Percentiles rank a stretch among this genome's conserved stretches.
Evolutionary conservation across 202 grass and related monocot genomes (phyloP).

Genomic region (Carex arenaria): DNA sequence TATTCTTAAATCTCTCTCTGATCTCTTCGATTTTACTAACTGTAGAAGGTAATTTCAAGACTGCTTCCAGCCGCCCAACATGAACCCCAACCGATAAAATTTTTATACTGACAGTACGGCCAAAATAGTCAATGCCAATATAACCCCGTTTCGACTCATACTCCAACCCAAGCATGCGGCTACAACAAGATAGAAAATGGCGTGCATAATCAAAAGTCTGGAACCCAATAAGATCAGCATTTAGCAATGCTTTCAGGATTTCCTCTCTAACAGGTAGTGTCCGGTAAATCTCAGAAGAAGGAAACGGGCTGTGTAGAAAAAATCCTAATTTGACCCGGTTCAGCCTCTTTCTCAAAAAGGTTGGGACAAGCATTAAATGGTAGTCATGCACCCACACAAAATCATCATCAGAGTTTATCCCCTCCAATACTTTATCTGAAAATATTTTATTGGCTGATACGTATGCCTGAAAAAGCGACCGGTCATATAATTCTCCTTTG

Average conservation of each 20-base stretch:
- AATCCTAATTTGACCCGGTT: conserved; percentile 83
- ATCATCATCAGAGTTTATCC: conserved; percentile 89
- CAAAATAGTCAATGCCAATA: conserved; percentile 91
- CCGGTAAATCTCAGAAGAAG: conserved; percentile 89
- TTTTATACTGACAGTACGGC: conserved; percentile 77
- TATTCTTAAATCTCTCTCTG: conserved; percentile 53
- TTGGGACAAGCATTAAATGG: conserved; percentile 91
- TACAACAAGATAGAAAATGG: conserved; percentile 90
- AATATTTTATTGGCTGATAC: conserved; percentile 86
- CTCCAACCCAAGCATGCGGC: conserved; percentile 67
- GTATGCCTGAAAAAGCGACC: conserved; percentile 80
- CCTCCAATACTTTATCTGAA: conserved; percentile 86
- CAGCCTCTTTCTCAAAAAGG: conserved; percentile 73
- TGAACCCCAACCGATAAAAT: conserved; percentile 88
- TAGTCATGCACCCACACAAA: conserved; percentile 98
- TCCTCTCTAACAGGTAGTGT: conserved; percentile 90
- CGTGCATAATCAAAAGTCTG: conserved; percentile 96
- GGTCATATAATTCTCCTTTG: conserved; percentile 78
- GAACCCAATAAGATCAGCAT: conserved; percentile 95
- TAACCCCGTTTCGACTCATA: conserved; percentile 93
- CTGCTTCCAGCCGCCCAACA: conserved; percentile 56
- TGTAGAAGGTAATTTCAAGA: conserved; percentile 63
- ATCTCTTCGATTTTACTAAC: conserved; percentile 67
- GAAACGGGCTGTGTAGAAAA: conserved; percentile 88
- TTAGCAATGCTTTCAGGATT: conserved; percentile 80